Base-by-base conservation (phyloP, 2,329 filamentous ascomycete species). In the Aspergillus fijiensis region DNA sequence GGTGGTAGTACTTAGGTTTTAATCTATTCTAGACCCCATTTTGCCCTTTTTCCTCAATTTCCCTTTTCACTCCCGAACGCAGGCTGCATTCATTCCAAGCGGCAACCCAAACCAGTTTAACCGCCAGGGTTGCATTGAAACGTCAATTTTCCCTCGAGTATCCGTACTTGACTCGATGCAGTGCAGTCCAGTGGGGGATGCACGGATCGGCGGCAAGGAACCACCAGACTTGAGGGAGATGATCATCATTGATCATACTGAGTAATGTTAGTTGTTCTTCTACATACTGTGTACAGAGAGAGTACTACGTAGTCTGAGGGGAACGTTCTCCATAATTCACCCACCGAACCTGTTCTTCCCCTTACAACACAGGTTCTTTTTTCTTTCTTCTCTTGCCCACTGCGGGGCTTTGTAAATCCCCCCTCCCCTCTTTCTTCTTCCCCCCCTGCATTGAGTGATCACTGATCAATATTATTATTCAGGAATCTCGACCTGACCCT, bases 21-120 rank as follows among this genome's bases (percentile, higher is more conserved):
- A 58, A 35, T 35, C 12, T 58, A 45, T 53, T 39, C 45, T 49
- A 49, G 48, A 14, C 48, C 12, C 21, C n/a, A 49, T 14, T 27
- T 21, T 21, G 27, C 27, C 7, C 11, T 33, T 33, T 16, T 47
- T 21, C 42, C 27, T 25, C 53, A 29, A 33, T 31, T 33, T 55
- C 48, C 42, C 53, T 48, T 48, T 45, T 31, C 42, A 29, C 42
- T 49, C 27, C 27, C 7, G 27, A 29, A 29, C 27, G 9, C 25
- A 53, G 23, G 47, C 52, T 45, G 39, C 52, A 42, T 48, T 45
- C 52, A 42, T 55, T 45, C 5, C 16, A 12, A 45, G 52, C 52
- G 52, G 53, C 53, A 55, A 29, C 21, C 42, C 42, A 55, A 55
- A 55, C 53, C 39, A 47, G 53, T 47, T 49, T n/a, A 53, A 48